Evolutionary conservation across 2,329 filamentous ascomycete genomes (phyloP).

Genomic region (Aspergillus pseudonomiae): DNA sequence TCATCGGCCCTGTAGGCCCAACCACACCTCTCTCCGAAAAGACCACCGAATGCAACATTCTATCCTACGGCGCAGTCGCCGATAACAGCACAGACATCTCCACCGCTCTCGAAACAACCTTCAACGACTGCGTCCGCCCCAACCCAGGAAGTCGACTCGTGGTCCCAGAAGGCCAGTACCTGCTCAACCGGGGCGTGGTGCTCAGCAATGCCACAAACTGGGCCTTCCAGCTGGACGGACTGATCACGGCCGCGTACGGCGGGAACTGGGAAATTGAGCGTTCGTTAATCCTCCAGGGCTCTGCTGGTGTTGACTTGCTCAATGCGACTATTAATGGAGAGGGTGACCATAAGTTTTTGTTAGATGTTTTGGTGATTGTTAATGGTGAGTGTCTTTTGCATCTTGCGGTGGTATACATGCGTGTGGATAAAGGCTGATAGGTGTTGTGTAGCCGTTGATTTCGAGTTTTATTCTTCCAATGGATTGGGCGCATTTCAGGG

Average conservation of each 20-base stretch:
- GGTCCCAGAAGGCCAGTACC: slow-evolving; percentile 32
- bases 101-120: slow-evolving; percentile 30
- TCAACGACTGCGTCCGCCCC: slow-evolving; percentile 26
- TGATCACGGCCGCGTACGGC: slow-evolving; percentile 36
- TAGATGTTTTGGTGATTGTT: slow-evolving; percentile 35
- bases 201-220: slow-evolving; percentile 36
- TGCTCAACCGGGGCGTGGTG: slow-evolving; percentile 29
- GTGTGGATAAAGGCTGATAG: background rate
- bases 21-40: slow-evolving; percentile 32
- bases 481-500: slow-evolving; percentile 38
- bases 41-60: slow-evolving; percentile 34
- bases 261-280: slow-evolving; percentile 32
- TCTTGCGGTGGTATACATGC: background rate
- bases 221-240: slow-evolving; percentile 38
- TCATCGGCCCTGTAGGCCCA: slow-evolving; percentile 31
- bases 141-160: slow-evolving; percentile 29
- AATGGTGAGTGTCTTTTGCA: slow-evolving; percentile 25
- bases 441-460: slow-evolving; percentile 29
- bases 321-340: slow-evolving; percentile 39
- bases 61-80: slow-evolving; percentile 33
- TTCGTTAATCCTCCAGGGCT: slow-evolving; percentile 34
- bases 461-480: slow-evolving; percentile 41
- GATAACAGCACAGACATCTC: slow-evolving; percentile 38
- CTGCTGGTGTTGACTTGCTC: slow-evolving; percentile 29
- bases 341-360: slow-evolving; percentile 33